Evolutionary conservation across 169 alveolate species (phyloP).

Genomic region (Cardiosporidium cionae): DNA sequence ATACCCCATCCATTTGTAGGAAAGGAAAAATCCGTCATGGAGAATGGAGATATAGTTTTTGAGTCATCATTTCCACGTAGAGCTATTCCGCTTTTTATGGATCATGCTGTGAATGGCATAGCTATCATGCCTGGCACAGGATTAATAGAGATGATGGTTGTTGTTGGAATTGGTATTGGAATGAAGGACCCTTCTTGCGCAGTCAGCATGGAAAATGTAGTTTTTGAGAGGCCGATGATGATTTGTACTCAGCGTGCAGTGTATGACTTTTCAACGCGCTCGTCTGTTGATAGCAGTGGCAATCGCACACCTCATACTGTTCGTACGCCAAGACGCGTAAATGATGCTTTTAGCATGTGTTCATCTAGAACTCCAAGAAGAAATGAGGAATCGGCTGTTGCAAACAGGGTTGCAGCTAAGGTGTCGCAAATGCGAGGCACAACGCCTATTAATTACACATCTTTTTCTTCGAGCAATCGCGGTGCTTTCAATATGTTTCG

Average conservation of each 20-base stretch:
- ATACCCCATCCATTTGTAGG: conserved; percentile 27
- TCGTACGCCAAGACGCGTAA: too few species aligned
- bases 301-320: too few species aligned
- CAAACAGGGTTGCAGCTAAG: too few species aligned
- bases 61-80: not conserved
- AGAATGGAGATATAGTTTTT: conserved; percentile 5
- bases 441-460: too few species aligned
- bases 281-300: not conserved
- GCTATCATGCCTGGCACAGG: conserved; percentile 28
- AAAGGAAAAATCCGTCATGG: not conserved
- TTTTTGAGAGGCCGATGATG: conserved; percentile 18
- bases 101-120: conserved; percentile 21
- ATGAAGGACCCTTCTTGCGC: not conserved
- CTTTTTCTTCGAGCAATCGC: too few species aligned
- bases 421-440: too few species aligned
- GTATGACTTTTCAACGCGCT: not conserved
- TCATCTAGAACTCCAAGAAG: too few species aligned
- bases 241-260: not conserved
- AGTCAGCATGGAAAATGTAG: conserved; percentile 10
- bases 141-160: conserved; percentile 25
- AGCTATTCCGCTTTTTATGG: conserved; percentile 5
- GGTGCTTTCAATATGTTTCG: too few species aligned
- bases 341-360: too few species aligned
- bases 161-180: conserved; percentile 1
- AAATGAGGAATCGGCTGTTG: too few species aligned